Conservation (phyloP, 768 basidiomycete genomes). For the Chiua virens region DNA sequence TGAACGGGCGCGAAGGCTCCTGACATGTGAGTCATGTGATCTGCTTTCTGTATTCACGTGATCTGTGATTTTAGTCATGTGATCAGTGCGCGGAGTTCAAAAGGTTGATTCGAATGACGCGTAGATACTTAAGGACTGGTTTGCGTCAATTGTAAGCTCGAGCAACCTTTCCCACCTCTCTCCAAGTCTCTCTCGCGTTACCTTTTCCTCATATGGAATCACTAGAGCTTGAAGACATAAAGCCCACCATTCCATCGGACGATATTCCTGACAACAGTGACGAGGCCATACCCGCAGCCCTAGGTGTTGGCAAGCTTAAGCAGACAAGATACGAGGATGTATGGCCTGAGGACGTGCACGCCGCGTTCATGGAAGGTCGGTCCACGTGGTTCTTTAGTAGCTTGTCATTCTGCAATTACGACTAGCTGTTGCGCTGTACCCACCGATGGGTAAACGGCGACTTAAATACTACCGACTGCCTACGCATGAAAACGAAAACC, state of each 20-base stretch:
- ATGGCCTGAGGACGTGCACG: slow-evolving; percentile 35
- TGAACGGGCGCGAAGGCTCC: background rate
- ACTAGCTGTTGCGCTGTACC: slow-evolving; percentile 31
- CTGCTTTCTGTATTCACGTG: slow-evolving; percentile 17
- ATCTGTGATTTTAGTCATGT: slow-evolving; percentile 28
- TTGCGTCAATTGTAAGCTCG: background rate
- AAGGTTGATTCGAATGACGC: slow-evolving; percentile 8
- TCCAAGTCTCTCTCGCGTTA: slow-evolving; percentile 5
- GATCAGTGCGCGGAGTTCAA: slow-evolving; percentile 26
- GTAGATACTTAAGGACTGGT: slow-evolving; percentile 5
- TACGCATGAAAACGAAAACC: slow-evolving; percentile 11
- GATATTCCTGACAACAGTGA: slow-evolving; percentile 6
- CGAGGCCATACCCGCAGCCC: background rate
- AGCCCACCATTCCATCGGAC: slow-evolving; percentile 10
- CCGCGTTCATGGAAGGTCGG: slow-evolving; percentile 39
- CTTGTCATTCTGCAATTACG: slow-evolving; percentile 9
- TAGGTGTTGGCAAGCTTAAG: slow-evolving; percentile 18
- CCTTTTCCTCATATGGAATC: slow-evolving; percentile 25
- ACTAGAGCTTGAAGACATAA: slow-evolving; percentile 10
- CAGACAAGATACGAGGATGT: slow-evolving; percentile 36
- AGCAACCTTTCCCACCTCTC: too few species aligned
- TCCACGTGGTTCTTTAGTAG: background rate
- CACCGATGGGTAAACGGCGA: slow-evolving; percentile 37
- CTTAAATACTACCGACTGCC: slow-evolving; percentile 33
- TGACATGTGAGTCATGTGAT: slow-evolving; percentile 25